These are phyloP conservation scores for Euphrasia confusa DNA, from an alignment of 257 asterid genomes.

Conservation along the genomic window DNA sequence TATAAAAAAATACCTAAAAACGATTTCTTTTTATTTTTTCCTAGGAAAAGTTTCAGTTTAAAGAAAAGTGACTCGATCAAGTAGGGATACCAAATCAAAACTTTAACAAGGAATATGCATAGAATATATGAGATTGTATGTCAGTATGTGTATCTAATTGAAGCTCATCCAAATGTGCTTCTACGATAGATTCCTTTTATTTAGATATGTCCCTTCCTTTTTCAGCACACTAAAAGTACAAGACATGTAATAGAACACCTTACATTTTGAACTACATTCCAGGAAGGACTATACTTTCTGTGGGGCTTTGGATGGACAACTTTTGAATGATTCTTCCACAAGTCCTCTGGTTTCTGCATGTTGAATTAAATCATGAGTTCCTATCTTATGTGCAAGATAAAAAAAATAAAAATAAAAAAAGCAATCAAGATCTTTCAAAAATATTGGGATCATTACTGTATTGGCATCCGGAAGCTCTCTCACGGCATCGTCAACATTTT, in stretches of 20 bases:
- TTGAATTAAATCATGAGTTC: slow-evolving; percentile 22
- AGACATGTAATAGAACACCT: neutral
- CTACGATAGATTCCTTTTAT: neutral
- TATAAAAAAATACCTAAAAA: neutral
- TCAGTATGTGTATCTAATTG: neutral
- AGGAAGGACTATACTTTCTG: slow-evolving; percentile 65
- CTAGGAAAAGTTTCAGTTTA: neutral
- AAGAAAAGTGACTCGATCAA: slow-evolving; percentile 13
- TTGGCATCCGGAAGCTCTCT: slow-evolving; percentile 99
- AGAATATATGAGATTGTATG: slow-evolving; percentile 1
- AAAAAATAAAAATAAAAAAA: too few species aligned
- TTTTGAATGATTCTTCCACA: slow-evolving; percentile 90
- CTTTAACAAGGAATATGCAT: neutral
- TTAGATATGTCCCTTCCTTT: slow-evolving; percentile 4
- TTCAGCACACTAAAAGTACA: neutral
- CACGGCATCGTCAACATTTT: slow-evolving; percentile 85
- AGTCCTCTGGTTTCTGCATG: slow-evolving; percentile 95
- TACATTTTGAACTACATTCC: slow-evolving; percentile 90
- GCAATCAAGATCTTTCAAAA: neutral
- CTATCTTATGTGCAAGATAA: neutral
- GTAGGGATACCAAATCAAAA: slow-evolving; percentile 5
- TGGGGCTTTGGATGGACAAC: slow-evolving; percentile 92
- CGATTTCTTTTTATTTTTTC: neutral
- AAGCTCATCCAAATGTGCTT: slow-evolving; percentile 8
- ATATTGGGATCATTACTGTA: slow-evolving; percentile 37